These are phyloP conservation scores for Zasmidium citrigriseum DNA, from an alignment of 2,329 filamentous ascomycete genomes.

Conservation along the genomic window DNA sequence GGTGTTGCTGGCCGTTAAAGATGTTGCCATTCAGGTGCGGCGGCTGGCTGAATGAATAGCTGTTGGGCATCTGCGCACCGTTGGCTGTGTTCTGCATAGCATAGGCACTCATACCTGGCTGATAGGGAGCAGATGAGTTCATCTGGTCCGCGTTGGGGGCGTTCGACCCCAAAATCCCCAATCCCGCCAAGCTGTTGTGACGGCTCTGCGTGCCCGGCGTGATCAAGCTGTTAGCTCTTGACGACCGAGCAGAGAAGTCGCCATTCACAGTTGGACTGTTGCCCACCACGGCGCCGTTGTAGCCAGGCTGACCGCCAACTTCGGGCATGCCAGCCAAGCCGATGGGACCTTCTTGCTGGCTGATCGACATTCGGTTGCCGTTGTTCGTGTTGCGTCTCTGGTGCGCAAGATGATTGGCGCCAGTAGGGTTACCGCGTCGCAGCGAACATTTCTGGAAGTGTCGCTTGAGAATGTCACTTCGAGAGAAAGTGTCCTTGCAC, in stretches of 20 bases:
- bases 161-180: slow-evolving; percentile 35
- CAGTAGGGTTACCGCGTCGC: slow-evolving; percentile 90
- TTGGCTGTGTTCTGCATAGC: slow-evolving; percentile 35
- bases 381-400: slow-evolving; percentile 52
- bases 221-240: slow-evolving; percentile 52
- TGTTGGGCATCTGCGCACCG: slow-evolving; percentile 30
- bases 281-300: slow-evolving; percentile 33
- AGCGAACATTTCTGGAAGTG: slow-evolving; percentile 99
- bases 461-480: slow-evolving; percentile 96
- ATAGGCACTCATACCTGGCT: slow-evolving; percentile 35
- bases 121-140: slow-evolving; percentile 30
- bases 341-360: slow-evolving; percentile 37
- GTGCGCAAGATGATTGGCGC: slow-evolving; percentile 90
- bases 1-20: slow-evolving; percentile 18
- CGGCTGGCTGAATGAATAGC: slow-evolving; percentile 32
- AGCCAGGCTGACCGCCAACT: slow-evolving; percentile 29
- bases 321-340: slow-evolving; percentile 38
- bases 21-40: slow-evolving; percentile 33
- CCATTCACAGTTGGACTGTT: slow-evolving; percentile 38
- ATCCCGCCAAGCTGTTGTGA: slow-evolving; percentile 34
- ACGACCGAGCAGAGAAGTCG: slow-evolving; percentile 49
- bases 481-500: slow-evolving; percentile 96
- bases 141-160: slow-evolving; percentile 30
- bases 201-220: slow-evolving; percentile 39
- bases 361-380: slow-evolving; percentile 36